Base-by-base conservation (phyloP, 495 filamentous ascomycete species). In the Choiromyces venosus region DNA sequence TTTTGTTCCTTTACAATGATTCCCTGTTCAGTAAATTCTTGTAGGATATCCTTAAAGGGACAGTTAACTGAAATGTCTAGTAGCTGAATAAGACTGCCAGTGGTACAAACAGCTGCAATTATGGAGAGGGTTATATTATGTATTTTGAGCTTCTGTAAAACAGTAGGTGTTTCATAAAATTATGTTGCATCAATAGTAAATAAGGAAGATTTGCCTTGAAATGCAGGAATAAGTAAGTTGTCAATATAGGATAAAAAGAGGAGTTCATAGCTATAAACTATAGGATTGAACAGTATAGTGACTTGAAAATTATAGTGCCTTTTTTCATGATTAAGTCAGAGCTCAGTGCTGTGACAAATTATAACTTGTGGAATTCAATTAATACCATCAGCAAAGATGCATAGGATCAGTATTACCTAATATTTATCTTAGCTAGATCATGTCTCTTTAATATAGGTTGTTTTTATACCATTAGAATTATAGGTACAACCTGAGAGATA, bases 351-450 rank as follows among this genome's bases (percentile, higher is more conserved):
- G 14, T 25, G 14, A 71, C 71, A 74, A 12, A 74, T 74, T 16
- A 70, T 14, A 36, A 52, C n/a, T 16, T 38, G 67, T 25, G 69
- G 69, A 35, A 74, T 66, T 40, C 70, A 37, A 12, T 19, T 36
- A 37, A 71, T 66, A 4, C 72, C 68, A 65, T 74, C 72, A 35
- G 72, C 67, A 68, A 71, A 74, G 35, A 74, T 42, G 10, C 16
- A 71, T 0, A 70, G 66, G 2, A 71, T 71, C 16, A 74, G 21
- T 33, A 67, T 74, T 7, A 67, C 72, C 64, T 74, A 67, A 8
- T 52, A 40, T 64, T 74, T 71, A 71, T 74, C 72, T 66, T 68
- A 74, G 18, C 72, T 39, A 1, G 39, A 61, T 40, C 44, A n/a
- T 16, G 29, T 25, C 2, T 25, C 21, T 36, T 64, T 71, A 37